These are phyloP conservation scores for Fusarium verticillioides DNA, from an alignment of 2,329 filamentous ascomycete species.

Conservation along the genomic window DNA sequence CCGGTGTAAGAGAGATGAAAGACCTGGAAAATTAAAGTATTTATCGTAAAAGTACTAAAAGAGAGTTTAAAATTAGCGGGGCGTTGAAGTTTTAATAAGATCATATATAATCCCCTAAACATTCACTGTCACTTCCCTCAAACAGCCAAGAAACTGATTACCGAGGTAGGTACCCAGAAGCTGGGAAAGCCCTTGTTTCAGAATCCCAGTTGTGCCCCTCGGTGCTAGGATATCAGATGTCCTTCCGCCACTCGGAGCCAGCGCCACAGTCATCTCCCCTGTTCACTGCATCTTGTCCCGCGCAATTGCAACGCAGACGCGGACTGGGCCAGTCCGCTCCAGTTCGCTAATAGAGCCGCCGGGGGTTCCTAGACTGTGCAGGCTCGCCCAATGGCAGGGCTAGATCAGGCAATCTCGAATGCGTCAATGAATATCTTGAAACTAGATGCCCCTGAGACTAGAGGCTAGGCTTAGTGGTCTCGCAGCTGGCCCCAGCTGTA, in stretches of 20 bases:
- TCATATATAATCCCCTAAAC: neutral
- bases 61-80: neutral
- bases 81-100: neutral
- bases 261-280: slow-evolving; percentile 6
- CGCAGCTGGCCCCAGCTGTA: slow-evolving; percentile 19
- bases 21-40: neutral
- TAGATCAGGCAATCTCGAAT: slow-evolving; percentile 25
- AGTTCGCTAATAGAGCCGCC: slow-evolving; percentile 7
- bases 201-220: slow-evolving; percentile 23
- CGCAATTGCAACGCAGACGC: slow-evolving; percentile 25
- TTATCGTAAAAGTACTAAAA: neutral
- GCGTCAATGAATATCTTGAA: slow-evolving; percentile 34
- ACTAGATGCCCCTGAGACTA: slow-evolving; percentile 31
- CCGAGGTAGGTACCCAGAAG: neutral
- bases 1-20: neutral
- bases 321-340: neutral
- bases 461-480: neutral
- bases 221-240: slow-evolving; percentile 12
- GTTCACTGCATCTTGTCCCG: neutral
- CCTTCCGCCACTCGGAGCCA: slow-evolving; percentile 37
- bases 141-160: slow-evolving; percentile 1
- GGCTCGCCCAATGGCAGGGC: slow-evolving; percentile 20
- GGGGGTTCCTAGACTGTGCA: neutral
- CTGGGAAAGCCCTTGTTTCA: slow-evolving; percentile 35
- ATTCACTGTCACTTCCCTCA: neutral